phyloP scores from a whole-genome alignment of 108 stramenopile species.

The Fistulifera pelliculosa region DNA sequence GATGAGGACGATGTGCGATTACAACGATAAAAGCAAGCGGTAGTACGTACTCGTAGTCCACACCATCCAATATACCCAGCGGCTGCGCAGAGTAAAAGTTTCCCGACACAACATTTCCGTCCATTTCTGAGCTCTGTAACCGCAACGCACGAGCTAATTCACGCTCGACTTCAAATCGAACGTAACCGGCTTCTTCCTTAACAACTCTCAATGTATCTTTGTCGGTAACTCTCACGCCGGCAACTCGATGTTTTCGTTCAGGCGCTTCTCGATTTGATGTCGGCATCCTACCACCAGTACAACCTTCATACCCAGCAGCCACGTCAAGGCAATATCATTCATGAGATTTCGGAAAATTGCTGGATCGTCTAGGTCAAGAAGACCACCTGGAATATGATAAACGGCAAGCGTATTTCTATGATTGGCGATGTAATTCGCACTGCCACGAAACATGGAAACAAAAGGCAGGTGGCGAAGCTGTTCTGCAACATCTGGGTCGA shows the following conservation, averaged over 20 bases:
- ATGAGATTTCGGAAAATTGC: slow-evolving; percentile 72
- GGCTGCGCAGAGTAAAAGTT: slow-evolving; percentile 87
- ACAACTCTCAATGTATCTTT: slow-evolving; percentile 70
- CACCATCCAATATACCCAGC: slow-evolving; percentile 74
- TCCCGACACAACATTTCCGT: slow-evolving; percentile 78
- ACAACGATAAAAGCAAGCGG: neutral
- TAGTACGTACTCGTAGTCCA: slow-evolving; percentile 30
- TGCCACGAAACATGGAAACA: slow-evolving; percentile 88
- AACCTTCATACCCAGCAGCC: slow-evolving; percentile 89
- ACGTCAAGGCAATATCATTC: slow-evolving; percentile 89
- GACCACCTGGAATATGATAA: slow-evolving; percentile 87
- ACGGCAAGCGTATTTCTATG: slow-evolving; percentile 85
- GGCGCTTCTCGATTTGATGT: slow-evolving; percentile 66
- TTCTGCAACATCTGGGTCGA: too few species aligned
- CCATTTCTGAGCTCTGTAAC: slow-evolving; percentile 38
- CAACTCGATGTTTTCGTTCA: slow-evolving; percentile 34
- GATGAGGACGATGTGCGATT: too few species aligned
- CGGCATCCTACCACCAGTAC: slow-evolving; percentile 60
- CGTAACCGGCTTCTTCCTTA: slow-evolving; percentile 92
- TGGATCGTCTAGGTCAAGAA: slow-evolving; percentile 19
- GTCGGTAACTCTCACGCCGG: slow-evolving; percentile 80
- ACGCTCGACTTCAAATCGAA: slow-evolving; percentile 92
- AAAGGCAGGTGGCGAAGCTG: slow-evolving; percentile 28
- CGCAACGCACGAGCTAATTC: slow-evolving; percentile 72
- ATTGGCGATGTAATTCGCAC: slow-evolving; percentile 91